Percentiles rank a stretch among this genome's conserved stretches.
Conservation (phyloP, 2,329 filamentous ascomycete species). For the Elsinoe fawcettii region DNA sequence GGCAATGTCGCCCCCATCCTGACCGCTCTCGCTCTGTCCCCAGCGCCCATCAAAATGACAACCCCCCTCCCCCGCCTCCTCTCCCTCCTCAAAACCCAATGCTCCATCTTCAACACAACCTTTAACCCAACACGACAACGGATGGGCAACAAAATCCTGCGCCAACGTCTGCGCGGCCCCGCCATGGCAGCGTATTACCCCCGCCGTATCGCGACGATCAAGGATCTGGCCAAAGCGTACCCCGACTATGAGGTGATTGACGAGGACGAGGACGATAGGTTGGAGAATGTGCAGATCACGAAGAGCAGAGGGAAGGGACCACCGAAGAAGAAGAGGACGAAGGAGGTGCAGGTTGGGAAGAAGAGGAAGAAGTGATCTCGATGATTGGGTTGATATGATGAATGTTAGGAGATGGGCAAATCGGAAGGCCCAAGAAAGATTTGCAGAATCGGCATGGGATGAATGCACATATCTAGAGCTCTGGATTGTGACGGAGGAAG, state of each 20-base stretch:
- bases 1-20: conserved; percentile 7
- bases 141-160: conserved; percentile 84
- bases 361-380: conserved; percentile 15
- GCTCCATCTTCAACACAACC: conserved; percentile 80
- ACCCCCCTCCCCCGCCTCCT: conserved; percentile 11
- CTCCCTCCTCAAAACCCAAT: conserved; percentile 59
- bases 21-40: neutral
- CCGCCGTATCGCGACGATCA: conserved; percentile 60
- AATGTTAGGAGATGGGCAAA: too few relatives aligned
- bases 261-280: conserved; percentile 68
- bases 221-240: conserved; percentile 65
- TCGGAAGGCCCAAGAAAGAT: too few relatives aligned
- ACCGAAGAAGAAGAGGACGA: conserved; percentile 77
- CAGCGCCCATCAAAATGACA: conserved; percentile 16
- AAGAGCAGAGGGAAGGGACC: conserved; percentile 77
- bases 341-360: conserved; percentile 15
- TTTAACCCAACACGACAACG: conserved; percentile 80
- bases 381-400: neutral
- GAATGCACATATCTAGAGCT: too few relatives aligned
- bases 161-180: conserved; percentile 80
- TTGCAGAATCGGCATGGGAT: too few relatives aligned
- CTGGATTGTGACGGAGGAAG: too few relatives aligned
- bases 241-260: conserved; percentile 62
- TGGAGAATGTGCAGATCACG: conserved; percentile 56
- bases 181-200: conserved; percentile 84